Conservation (phyloP, 2,329 filamentous ascomycete genomes). For the Fusarium sp. region DNA sequence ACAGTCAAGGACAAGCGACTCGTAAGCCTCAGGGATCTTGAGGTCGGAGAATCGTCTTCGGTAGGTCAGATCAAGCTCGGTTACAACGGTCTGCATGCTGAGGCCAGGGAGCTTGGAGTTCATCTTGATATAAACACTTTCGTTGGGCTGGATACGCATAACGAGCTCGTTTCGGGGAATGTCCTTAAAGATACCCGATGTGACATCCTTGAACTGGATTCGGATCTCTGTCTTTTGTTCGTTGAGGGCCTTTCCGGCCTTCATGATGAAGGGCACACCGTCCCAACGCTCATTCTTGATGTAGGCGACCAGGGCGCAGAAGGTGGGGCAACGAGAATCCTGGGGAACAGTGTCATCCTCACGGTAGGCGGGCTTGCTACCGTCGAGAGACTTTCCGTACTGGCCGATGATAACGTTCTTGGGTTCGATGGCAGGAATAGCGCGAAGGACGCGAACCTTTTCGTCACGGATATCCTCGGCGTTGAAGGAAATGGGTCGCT, state of each 20-base stretch:
- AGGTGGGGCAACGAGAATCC: conserved; percentile 96
- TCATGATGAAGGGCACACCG: conserved; percentile 98
- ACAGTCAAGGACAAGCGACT: conserved; percentile 96
- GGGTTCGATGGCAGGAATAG: conserved; percentile 93
- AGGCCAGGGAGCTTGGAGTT: conserved; percentile 98
- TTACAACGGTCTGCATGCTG: conserved; percentile 99
- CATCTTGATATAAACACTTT: conserved; percentile 99
- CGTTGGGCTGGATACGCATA: conserved; percentile 98
- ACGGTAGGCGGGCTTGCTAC: conserved; percentile 96
- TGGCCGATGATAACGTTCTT: conserved; percentile 99
- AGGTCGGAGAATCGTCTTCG: conserved; percentile 97
- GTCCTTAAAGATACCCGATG: conserved; percentile 99
- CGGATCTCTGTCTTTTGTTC: conserved; percentile 99
- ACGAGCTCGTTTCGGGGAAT: conserved; percentile 99
- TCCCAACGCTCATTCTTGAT: conserved; percentile 99
- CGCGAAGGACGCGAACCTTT: conserved; percentile 95
- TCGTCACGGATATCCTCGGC: conserved; percentile 98
- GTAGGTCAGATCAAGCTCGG: conserved; percentile 98
- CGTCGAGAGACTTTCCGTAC: conserved; percentile 95
- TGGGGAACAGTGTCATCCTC: conserved; percentile 98
- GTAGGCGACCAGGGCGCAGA: conserved; percentile 96
- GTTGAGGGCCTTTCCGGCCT: conserved; percentile 98
- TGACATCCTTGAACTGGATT: conserved; percentile 99
- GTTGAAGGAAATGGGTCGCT: conserved; percentile 97
- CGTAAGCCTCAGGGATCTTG: conserved; percentile 99